Base-by-base conservation (phyloP, 495 filamentous ascomycete genomes). In the Lepidopterella palustris region DNA sequence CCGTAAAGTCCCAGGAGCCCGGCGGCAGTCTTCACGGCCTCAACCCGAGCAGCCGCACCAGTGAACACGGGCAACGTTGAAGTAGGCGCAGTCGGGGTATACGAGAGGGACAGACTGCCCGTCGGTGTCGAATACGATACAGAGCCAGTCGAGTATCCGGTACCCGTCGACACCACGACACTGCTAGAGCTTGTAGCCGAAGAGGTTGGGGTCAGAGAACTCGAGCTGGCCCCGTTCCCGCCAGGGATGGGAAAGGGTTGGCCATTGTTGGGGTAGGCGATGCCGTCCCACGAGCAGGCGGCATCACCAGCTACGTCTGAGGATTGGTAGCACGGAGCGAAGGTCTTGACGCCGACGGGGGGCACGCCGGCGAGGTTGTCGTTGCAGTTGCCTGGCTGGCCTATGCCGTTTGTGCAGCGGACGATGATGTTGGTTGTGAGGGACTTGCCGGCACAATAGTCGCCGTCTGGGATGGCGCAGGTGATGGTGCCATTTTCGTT, bases 341-440 rank as follows among this genome's bases (percentile, higher is more conserved):
- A 63, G 59, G 35, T 11, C 35, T 56, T 56, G 5, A 58, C 48
- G 8, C 62, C 65, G 8, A 58, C 9, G 2, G 68, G 68, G 2
- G 60, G 60, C 6, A 55, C 27, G 32, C 68, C 65, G 39, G 51
- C 50, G 20, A 68, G 59, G 45, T 68, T 68, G 49, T 70, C 65
- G 52, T 66, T 61, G 57, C 68, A 70, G 52, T 68, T 70, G 28
- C 68, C 68, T 15, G 68, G 58, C 27, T 60, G 55, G 13, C 62
- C 68, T 6, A 68, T 40, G 21, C 59, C 59, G 48, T 63, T 56
- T 39, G 11, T 55, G 60, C 68, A 70, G n/a, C 65, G 68, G 29
- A 70, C 61, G 61, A 70, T 70, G 60, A 70, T 68, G 50, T 68
- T 68, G 11, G 59, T 60, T 18, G 35, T 15, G 35, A 42, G 35